A percentile compares a stretch with the other conserved stretches of the same genome.
Conservation (phyloP, 352 stramenopile genomes). For the Globisporangium abappressorium region DNA sequence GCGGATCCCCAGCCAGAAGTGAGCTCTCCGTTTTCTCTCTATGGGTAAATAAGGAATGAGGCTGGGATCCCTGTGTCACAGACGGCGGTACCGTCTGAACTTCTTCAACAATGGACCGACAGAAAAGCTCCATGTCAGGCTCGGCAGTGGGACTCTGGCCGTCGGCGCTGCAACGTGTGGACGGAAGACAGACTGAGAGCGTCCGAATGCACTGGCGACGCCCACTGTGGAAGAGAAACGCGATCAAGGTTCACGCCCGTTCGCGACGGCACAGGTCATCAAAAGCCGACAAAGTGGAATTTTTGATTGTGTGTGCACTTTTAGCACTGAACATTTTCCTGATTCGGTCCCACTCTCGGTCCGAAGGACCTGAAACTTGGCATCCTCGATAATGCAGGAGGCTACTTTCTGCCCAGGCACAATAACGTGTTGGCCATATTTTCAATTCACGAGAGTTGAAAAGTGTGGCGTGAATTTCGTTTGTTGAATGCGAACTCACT, state of each 20-base stretch:
- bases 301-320: background rate
- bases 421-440: background rate
- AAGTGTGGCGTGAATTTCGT: background rate
- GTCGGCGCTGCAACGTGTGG: background rate
- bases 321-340: background rate
- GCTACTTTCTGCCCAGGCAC: background rate
- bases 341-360: background rate
- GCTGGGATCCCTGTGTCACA: background rate
- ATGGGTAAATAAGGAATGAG: background rate
- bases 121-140: background rate
- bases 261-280: background rate
- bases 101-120: background rate
- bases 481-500: background rate
- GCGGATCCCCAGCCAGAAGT: background rate
- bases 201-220: background rate
- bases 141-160: background rate
- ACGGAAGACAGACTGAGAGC: background rate
- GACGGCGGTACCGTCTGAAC: slow-evolving; percentile 1
- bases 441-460: background rate
- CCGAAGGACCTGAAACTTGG: background rate
- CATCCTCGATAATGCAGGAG: background rate
- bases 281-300: background rate
- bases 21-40: background rate
- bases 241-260: background rate
- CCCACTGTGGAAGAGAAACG: background rate